Base-by-base conservation (phyloP, 108 stramenopile genomes). In the Stephanodiscus triporus region DNA sequence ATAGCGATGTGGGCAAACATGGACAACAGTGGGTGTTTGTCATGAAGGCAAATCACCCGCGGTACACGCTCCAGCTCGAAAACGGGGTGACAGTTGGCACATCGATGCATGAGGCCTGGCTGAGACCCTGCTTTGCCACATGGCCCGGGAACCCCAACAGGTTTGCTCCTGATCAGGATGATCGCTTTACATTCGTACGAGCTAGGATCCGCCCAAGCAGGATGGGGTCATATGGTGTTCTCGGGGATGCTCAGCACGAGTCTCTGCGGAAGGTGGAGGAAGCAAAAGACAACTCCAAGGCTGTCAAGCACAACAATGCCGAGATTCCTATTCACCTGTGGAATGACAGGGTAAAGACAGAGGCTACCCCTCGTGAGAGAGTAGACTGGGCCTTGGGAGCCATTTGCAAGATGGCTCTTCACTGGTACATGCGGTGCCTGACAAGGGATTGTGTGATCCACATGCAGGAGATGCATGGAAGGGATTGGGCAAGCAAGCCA, bases 291-390 rank as follows among this genome's bases (percentile, higher is more conserved):
- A 16, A 8, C 14, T 23, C 16, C 16, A 73, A 73, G 23, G 72
- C 72, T 0, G 63, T 53, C 1, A 73, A 64, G 51, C 50, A 63
- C n/a, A 54, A 73, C 19, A 63, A 73, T 38, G 61, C 72, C 9
- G 23, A 27, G 14, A 54, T 73, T 0, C 63, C 63, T 0, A 43
- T 64, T 0, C 26, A 73, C 4, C 8, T 73, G 17, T 73, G 72
- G 72, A 73, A 73, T 27, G 37, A 51, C 17, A 17, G 36, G 22
- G 30, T 54, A 1, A n/a, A 3, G 11, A 8, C 29, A 6, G 1
- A 0, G 1, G 16, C 2, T 4, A 24, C 27, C 24, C 2, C 49
- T 2, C 6, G 3, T 0, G 10, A 34, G 43, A 50, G 22, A 53
- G 4, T 2, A 34, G 32, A 34, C 5, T 2, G 4, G 4, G 32